Evolutionary conservation across 73 alveolate genomes (phyloP).

Genomic region (Tetrahymena thermophila): DNA sequence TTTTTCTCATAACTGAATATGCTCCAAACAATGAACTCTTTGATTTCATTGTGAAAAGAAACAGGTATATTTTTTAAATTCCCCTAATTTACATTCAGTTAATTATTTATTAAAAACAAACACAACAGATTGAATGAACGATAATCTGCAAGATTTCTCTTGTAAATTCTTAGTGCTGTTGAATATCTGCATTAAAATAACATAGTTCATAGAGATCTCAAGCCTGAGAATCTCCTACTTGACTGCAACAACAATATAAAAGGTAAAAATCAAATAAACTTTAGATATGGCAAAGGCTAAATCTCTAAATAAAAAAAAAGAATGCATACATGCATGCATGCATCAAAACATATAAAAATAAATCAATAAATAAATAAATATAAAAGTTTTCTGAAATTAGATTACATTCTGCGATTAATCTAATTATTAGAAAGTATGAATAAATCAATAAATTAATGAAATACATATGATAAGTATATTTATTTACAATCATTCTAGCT

Average conservation of each 20-base stretch:
- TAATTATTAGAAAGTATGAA: too few relatives aligned
- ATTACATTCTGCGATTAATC: neutral
- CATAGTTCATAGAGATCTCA: constrained; percentile 85
- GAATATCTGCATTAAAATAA: constrained; percentile 72
- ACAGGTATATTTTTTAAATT: neutral
- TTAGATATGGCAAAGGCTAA: neutral
- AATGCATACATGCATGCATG: too few relatives aligned
- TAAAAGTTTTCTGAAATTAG: neutral
- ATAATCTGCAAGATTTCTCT: constrained; percentile 73
- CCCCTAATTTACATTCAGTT: neutral
- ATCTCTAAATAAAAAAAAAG: too few relatives aligned
- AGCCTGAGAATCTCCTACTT: constrained; percentile 93
- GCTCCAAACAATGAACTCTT: constrained; percentile 59
- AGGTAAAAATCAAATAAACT: neutral
- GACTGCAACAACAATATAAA: constrained; percentile 78
- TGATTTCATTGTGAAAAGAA: constrained; percentile 44
- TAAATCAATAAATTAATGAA: too few relatives aligned
- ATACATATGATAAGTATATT: too few relatives aligned
- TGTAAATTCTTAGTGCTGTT: constrained; percentile 64
- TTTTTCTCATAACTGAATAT: constrained; percentile 49
- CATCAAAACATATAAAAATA: too few relatives aligned
- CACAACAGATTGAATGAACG: constrained; percentile 45
- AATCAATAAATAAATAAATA: too few relatives aligned
- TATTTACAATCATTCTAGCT: too few relatives aligned
- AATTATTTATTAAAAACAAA: neutral